Evolutionary conservation across 495 filamentous ascomycete species (phyloP), one percentile per base, ranked within the genome.

Genomic region (Hypoxylon fragiforme): DNA sequence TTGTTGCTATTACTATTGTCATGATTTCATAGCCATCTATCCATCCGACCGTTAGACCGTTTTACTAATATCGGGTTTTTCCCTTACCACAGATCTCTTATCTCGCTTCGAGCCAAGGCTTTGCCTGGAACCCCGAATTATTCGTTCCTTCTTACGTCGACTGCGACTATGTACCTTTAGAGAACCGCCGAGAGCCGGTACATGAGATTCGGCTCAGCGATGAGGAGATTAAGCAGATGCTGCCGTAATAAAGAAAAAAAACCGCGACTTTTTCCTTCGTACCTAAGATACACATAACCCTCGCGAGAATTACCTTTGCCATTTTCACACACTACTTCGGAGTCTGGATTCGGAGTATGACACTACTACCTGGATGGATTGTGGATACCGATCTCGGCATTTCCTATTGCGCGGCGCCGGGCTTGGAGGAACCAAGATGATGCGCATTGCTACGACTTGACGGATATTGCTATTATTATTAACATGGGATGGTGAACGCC

Each of bases 101-200:
- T 63, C 79, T 88, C 35, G 78, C 83, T 46, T 81, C 82, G 3
- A 84, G 78, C 52, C 85, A 88, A 67, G 85, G 85, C 37, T 88
- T 85, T 62, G 78, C 82, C 14, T 88, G 85, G 85, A 88, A 87
- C 67, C 85, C 85, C 68, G 80, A 83, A 57, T 76, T 81, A 60
- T 83, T 83, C 65, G 68, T 83, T 2, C 79, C 80, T 0, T 81
- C 80, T 5, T 81, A 80, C 39, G 69, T 81, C 52, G 78, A 83
- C 57, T 74, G 70, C 68, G 77, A 81, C 35, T 83, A 81, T 55
- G 71, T 76, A 32, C 78, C 77, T 8, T 76, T 88, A 62, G 85
- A 87, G 64, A 78, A 80, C 63, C 81, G 79, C 55, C 81, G 78
- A 56, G 85, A 88, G 24, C 85, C 84, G 0, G 81, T 88, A 13